Evolutionary conservation across 139 green algal species (phyloP).

Genomic region (Pycnococcus provasolii): DNA sequence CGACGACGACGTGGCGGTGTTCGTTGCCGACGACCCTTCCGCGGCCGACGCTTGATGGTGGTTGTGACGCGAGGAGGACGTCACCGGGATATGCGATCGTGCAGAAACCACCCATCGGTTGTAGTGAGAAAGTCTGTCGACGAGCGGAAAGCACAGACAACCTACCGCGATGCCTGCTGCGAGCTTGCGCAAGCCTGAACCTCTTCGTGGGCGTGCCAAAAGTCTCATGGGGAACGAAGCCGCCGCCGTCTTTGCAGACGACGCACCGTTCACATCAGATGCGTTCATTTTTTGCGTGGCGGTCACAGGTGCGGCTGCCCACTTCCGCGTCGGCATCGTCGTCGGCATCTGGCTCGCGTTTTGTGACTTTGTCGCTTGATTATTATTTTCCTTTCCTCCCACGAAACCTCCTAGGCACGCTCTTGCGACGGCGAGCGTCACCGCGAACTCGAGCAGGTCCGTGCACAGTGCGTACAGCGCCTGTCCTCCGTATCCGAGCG

Average conservation of each 20-base stretch:
- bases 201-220: too few relatives aligned
- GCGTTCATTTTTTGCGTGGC: too few relatives aligned
- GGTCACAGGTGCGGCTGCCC: too few relatives aligned
- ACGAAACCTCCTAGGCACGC: neutral
- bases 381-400: conserved; percentile 31
- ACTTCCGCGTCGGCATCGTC: conserved; percentile 6
- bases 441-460: conserved; percentile 51
- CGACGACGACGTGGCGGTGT: neutral
- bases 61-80: neutral
- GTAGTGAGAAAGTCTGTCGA: too few relatives aligned
- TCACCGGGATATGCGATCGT: conserved; percentile 25
- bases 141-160: too few relatives aligned
- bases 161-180: too few relatives aligned
- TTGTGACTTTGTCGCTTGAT: conserved; percentile 2
- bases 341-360: conserved; percentile 13
- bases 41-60: neutral
- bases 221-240: too few relatives aligned
- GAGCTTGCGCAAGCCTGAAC: too few relatives aligned
- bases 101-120: too few relatives aligned
- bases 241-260: too few relatives aligned
- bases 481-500: conserved; percentile 36
- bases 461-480: conserved; percentile 63
- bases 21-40: conserved; percentile 1
- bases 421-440: conserved; percentile 37
- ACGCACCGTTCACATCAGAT: too few relatives aligned